Conservation (phyloP, 1,284 basidiomycete species). For the Marasmius fiardii region DNA sequence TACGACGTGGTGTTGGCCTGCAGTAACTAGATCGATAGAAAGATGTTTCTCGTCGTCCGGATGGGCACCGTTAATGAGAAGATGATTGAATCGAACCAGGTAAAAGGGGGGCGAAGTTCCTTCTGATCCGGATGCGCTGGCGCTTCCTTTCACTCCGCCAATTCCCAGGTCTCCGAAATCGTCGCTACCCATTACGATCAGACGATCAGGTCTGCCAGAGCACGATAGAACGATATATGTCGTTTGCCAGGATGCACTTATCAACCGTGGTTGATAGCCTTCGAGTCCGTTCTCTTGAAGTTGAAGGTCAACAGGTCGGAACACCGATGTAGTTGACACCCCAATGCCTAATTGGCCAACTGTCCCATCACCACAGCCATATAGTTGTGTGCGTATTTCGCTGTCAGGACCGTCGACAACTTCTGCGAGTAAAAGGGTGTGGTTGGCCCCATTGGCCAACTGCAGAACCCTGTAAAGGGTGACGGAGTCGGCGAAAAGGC, state of each 20-base stretch:
- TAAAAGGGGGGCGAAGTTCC: slow-evolving; percentile 27
- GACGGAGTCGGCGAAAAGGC: slow-evolving; percentile 34
- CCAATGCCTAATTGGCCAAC: slow-evolving; percentile 59
- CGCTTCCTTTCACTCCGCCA: slow-evolving; percentile 24
- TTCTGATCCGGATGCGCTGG: slow-evolving; percentile 1
- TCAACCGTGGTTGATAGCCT: slow-evolving; percentile 34
- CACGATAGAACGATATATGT: slow-evolving; percentile 62
- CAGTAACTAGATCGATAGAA: slow-evolving; percentile 40
- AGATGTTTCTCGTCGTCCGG: slow-evolving; percentile 17
- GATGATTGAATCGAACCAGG: slow-evolving; percentile 40
- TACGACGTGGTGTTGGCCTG: slow-evolving; percentile 75
- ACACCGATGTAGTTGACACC: slow-evolving; percentile 30
- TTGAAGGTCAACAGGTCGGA: slow-evolving; percentile 43
- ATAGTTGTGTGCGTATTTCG: slow-evolving; percentile 37
- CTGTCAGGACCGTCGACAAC: slow-evolving; percentile 13
- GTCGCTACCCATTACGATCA: slow-evolving; percentile 80
- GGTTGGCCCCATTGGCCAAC: slow-evolving; percentile 61
- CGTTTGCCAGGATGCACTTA: slow-evolving; percentile 81
- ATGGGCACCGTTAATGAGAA: slow-evolving; percentile 24
- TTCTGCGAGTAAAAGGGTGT: slow-evolving; percentile 56
- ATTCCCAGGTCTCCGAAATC: slow-evolving; percentile 80
- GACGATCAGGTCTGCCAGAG: slow-evolving; percentile 43
- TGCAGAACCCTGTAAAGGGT: slow-evolving; percentile 33
- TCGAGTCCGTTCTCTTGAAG: slow-evolving; percentile 27
- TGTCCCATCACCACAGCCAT: slow-evolving; percentile 66